Base-by-base conservation (phyloP, 305 asterid species). In the Fraxinus nigra region DNA sequence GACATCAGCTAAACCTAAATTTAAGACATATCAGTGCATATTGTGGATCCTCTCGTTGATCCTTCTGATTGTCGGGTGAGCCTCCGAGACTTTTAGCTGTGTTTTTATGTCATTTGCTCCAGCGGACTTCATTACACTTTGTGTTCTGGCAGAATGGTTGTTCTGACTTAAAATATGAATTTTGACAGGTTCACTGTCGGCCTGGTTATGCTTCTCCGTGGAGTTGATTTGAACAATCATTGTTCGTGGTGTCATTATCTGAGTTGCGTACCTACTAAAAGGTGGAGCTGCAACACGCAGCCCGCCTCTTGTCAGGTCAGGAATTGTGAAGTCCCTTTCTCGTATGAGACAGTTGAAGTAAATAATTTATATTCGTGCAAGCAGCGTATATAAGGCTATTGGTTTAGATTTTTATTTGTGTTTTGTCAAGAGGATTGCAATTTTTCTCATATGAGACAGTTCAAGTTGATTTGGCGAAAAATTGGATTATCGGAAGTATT, bases 171-270 rank as follows among this genome's bases (percentile, higher is more conserved):
- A 67, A 67, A 8, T 51, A 33, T 37, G 5, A 22, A 20, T 35
- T 28, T 76, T 61, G 24, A 22, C 37, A 89, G 90, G 82, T 83
- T 88, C 74, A 82, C 86, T 1, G 38, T 67, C 9, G 87, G 88
- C 82, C 54, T 88, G 78, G 85, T 88, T 74, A 77, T 85, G 82
- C 89, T 89, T 82, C 82, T 89, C 76, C 88, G 87, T 32, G 92
- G 91, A 46, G 89, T 85, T 65, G 82, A 89, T 84, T 75, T 88
- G 74, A 88, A 89, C 35, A 90, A 83, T 33, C 89, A 80, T 16
- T 89, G 91, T 46, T 81, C 90, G 3, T 89, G 91, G 92, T 89
- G 92, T 80, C 90, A 89, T 79, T 85, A 89, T 82, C 78, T 88
- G 82, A 89, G 90, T 74, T 89, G 92, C 40, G 81, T 89, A 40